Conservation (phyloP, 768 basidiomycete species). For the Xerocomellus amylosporus region DNA sequence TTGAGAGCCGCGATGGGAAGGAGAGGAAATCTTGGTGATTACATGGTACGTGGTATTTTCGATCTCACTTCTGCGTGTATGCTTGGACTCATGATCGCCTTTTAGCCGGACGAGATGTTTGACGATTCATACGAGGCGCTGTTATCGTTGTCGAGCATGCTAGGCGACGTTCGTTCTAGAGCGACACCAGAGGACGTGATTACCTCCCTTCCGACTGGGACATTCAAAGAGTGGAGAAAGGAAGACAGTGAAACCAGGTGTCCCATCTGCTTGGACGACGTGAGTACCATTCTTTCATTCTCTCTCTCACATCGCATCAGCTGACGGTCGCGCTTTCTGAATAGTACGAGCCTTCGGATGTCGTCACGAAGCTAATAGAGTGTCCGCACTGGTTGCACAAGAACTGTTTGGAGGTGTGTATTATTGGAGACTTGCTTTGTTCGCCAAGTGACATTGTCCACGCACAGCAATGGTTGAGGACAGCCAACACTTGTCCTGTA, state of each 20-base stretch:
- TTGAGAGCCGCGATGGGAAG: slow-evolving; percentile 22
- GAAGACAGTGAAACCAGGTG: slow-evolving; percentile 69
- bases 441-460: background rate
- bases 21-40: slow-evolving; percentile 39
- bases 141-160: slow-evolving; percentile 50
- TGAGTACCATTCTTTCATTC: slow-evolving; percentile 35
- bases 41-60: slow-evolving; percentile 45
- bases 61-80: background rate
- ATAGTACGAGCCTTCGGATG: slow-evolving; percentile 64
- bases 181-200: slow-evolving; percentile 63
- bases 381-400: slow-evolving; percentile 83
- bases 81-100: slow-evolving; percentile 7
- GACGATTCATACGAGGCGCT: slow-evolving; percentile 73
- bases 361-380: slow-evolving; percentile 61
- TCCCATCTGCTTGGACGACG: slow-evolving; percentile 84
- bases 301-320: background rate
- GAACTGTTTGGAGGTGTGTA: slow-evolving; percentile 65
- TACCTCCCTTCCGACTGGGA: slow-evolving; percentile 53
- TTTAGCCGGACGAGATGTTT: slow-evolving; percentile 71
- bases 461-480: slow-evolving; percentile 73
- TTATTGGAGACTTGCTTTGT: background rate
- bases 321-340: slow-evolving; percentile 6
- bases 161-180: slow-evolving; percentile 69
- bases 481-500: slow-evolving; percentile 76
- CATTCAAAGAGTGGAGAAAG: slow-evolving; percentile 67